Conservation (phyloP, 352 stramenopile species). For the Phytopythium helicoides region DNA sequence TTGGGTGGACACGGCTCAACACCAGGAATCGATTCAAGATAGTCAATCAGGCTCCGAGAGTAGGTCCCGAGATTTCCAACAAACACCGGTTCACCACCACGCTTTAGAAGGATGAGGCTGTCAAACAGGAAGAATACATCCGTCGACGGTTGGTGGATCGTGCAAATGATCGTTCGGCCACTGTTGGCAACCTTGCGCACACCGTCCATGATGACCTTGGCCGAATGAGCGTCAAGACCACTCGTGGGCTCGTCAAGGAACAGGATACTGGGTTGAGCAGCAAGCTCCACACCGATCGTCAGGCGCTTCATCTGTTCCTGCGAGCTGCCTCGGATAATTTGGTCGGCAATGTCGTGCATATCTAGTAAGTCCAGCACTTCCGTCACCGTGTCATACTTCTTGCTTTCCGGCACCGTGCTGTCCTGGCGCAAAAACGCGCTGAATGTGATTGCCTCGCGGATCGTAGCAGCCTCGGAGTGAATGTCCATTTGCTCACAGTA, state of each 20-base stretch:
- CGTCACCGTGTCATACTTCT: constrained; percentile 30
- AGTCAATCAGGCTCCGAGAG: constrained; percentile 33
- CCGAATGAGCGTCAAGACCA: constrained; percentile 72
- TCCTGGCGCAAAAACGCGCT: constrained; percentile 70
- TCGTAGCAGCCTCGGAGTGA: constrained; percentile 81
- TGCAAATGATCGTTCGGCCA: constrained; percentile 78
- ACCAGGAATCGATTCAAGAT: constrained; percentile 47
- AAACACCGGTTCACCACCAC: constrained; percentile 39
- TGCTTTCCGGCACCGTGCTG: constrained; percentile 16
- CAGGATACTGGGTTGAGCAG: constrained; percentile 71
- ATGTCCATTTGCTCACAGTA: constrained; percentile 87
- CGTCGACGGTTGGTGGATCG: constrained; percentile 88
- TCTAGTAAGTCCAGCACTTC: constrained; percentile 31
- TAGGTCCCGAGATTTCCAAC: constrained; percentile 40
- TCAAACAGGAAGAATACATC: constrained; percentile 88
- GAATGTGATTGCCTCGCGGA: constrained; percentile 86
- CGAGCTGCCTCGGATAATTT: constrained; percentile 30
- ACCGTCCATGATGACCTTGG: constrained; percentile 73
- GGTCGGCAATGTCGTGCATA: constrained; percentile 31
- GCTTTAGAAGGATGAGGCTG: constrained; percentile 65
- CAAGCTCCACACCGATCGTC: constrained; percentile 48
- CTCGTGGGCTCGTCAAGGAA: constrained; percentile 74
- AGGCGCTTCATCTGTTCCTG: constrained; percentile 39
- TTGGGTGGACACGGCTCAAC: constrained; percentile 8
- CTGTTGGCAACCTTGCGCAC: constrained; percentile 72